Evolutionary conservation across 306 rosid genomes (phyloP).

Genomic region (Mimosa bimucronata): DNA sequence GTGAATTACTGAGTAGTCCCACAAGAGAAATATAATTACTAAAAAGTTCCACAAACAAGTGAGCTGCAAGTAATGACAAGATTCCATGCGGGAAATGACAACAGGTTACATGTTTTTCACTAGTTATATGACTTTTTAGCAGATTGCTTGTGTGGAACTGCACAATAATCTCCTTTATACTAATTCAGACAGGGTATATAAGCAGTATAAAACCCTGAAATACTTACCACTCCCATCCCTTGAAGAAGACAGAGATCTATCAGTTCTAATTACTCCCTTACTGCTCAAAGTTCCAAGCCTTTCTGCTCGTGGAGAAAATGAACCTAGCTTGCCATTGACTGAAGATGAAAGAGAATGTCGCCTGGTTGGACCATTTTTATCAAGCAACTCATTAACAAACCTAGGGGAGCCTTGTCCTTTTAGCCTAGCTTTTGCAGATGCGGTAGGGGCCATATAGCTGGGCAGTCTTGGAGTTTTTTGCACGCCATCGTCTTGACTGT

Average conservation of each 20-base stretch:
- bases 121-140: too few relatives aligned
- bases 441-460: conserved; percentile 54
- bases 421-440: conserved; percentile 56
- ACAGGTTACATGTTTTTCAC: too few relatives aligned
- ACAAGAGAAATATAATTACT: too few relatives aligned
- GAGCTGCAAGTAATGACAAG: too few relatives aligned
- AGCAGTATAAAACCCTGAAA: background rate
- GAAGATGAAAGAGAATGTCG: conserved; percentile 47
- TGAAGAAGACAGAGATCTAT: conserved; percentile 22
- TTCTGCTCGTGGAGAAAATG: conserved; percentile 39
- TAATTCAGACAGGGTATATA: background rate
- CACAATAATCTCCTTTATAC: background rate
- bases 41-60: too few relatives aligned
- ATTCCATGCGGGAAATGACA: too few relatives aligned
- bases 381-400: conserved; percentile 38
- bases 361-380: conserved; percentile 29
- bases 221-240: conserved; percentile 4
- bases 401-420: conserved; percentile 46
- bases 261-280: conserved; percentile 40
- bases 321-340: conserved; percentile 32
- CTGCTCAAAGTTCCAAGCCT: conserved; percentile 26
- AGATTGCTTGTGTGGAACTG: too few relatives aligned
- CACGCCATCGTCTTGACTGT: conserved; percentile 31
- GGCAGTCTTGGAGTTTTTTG: conserved; percentile 39
- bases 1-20: too few relatives aligned